Evolutionary conservation across 768 basidiomycete genomes (phyloP), one percentile per base, ranked within the genome.

Genomic region (Suillus bovinus): DNA sequence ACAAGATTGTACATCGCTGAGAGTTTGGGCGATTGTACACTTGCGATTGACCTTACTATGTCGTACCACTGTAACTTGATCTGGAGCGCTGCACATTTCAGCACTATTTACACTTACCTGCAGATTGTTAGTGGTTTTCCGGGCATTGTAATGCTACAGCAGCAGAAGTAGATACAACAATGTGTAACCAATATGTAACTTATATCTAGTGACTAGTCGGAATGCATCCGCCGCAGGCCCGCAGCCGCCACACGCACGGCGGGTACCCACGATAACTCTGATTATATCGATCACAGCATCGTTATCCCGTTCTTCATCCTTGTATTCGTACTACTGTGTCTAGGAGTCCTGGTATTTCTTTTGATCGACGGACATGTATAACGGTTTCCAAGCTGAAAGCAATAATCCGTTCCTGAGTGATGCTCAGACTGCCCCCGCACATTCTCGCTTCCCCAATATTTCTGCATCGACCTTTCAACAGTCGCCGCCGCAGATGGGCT

Each of bases 351-450:
- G 31, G 49, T 52, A 29, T 31, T 52, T 20, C n/a, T 34, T 22
- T 9, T 22, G 33, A 54, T 27, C 1, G 36, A 38, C 54, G 17
- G 27, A 29, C 39, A 56, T 56, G 55, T 56, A 56, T 39, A 56
- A 39, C 38, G 39, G 55, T 17, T 56, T 56, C 27, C 55, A 39
- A 56, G 55, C 55, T 56, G 55, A 56, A 6, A 27, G 17, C 56
- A 92, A 89, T 69, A 91, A 91, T 67, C 90, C 90, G 0, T 91
- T 92, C 74, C 76, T 86, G 68, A 78, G 81, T 53, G 83, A 84
- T 64, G 79, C 22, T 27, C 47, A 47, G 47, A 8, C 83, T 1
- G 65, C 78, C 34, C 77, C 79, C 53, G 73, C 82, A 36, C 78
- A 80, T 31, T 72, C 79, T 24, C 84, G 90, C 63, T 92, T 81